A percentile compares a stretch with the other conserved stretches of the same genome.
phyloP scores from a whole-genome alignment of 1,284 basidiomycete genomes.

The Ceratobasidium sp. region DNA sequence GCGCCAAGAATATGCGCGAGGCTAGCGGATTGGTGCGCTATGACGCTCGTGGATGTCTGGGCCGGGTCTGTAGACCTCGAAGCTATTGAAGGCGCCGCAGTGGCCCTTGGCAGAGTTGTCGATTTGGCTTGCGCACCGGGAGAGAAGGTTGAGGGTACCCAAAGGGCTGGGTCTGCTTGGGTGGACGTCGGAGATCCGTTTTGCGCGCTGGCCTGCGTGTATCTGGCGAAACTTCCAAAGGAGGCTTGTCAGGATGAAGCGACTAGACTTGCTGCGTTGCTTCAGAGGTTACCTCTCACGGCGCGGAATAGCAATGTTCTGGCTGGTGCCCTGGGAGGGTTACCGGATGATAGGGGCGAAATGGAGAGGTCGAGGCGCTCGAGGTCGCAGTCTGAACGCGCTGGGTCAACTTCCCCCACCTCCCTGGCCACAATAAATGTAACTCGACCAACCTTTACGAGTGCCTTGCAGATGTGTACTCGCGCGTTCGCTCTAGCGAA shows the following conservation, averaged over 20 bases:
- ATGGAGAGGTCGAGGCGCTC: background rate
- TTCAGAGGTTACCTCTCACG: constrained; percentile 9
- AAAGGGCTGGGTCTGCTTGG: background rate
- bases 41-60: constrained; percentile 29
- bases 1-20: constrained; percentile 36
- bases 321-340: constrained; percentile 10
- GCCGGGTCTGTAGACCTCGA: background rate
- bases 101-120: constrained; percentile 20
- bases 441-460: background rate
- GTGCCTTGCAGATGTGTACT: constrained; percentile 1
- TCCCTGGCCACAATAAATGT: background rate
- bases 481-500: constrained; percentile 5
- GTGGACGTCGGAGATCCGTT: constrained; percentile 39
- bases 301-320: constrained; percentile 33
- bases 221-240: background rate
- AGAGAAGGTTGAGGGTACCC: background rate
- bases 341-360: background rate
- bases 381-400: background rate
- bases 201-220: constrained; percentile 25
- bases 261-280: background rate
- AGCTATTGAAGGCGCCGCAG: background rate
- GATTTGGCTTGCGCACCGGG: background rate
- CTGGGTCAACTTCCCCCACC: background rate
- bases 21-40: constrained; percentile 24
- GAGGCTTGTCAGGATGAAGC: background rate